A percentile compares a stretch with the other conserved stretches of the same genome.
These are phyloP conservation scores for Metschnikowia drakensbergensis DNA, from an alignment of 805 yeast genomes.

Conservation along the genomic window DNA sequence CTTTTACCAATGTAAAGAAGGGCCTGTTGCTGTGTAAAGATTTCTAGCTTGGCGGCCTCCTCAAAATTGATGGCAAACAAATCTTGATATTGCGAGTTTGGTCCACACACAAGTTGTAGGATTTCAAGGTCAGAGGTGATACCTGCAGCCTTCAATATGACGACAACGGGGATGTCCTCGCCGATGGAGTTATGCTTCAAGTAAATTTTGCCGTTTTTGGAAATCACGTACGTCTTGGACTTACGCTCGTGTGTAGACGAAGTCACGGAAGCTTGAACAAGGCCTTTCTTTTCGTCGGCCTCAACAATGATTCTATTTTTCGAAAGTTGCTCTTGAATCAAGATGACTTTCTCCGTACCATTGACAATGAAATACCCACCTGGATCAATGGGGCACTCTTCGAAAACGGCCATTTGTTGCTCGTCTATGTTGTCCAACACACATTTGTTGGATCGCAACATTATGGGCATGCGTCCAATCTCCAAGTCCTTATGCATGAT, in stretches of 20 bases:
- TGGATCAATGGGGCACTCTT: constrained; percentile 97
- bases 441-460: constrained; percentile 93
- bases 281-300: constrained; percentile 89
- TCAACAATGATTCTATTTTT: constrained; percentile 98
- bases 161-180: constrained; percentile 93
- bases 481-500: constrained; percentile 86
- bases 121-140: constrained; percentile 88
- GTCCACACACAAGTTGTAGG: constrained; percentile 91
- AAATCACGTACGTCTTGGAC: constrained; percentile 92
- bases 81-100: constrained; percentile 84
- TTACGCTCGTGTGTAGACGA: constrained; percentile 98
- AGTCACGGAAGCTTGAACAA: constrained; percentile 96
- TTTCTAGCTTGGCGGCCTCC: constrained; percentile 81
- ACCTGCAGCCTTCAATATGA: constrained; percentile 93
- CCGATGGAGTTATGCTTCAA: constrained; percentile 92
- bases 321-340: constrained; percentile 94
- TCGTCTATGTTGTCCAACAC: constrained; percentile 76
- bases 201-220: constrained; percentile 84
- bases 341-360: constrained; percentile 95
- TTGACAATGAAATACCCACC: constrained; percentile 98
- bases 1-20: constrained; percentile 84
- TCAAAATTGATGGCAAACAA: constrained; percentile 89
- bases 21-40: constrained; percentile 91
- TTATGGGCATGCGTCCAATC: constrained; percentile 98
- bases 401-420: constrained; percentile 76